Conservation (phyloP, 805 yeast genomes). For the Danielozyma ontarioensis region DNA sequence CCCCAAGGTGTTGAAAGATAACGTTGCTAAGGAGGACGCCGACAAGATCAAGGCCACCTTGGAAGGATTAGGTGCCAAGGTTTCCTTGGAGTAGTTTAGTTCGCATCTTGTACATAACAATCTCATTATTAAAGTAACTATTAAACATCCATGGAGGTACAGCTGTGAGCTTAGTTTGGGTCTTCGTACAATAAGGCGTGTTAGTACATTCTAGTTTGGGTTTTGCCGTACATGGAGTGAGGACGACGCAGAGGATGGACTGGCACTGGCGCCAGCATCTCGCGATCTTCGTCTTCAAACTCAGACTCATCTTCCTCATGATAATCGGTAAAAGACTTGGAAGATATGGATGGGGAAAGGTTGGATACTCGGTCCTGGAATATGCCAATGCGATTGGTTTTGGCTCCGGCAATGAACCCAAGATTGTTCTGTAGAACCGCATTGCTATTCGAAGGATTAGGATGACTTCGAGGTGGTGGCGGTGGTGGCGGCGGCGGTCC, state of each 20-base stretch:
- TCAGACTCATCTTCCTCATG: slow-evolving; percentile 7
- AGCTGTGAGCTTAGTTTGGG: no score
- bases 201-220: no score
- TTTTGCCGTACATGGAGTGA: background rate
- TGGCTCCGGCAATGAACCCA: background rate
- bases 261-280: background rate
- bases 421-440: background rate
- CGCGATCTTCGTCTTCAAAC: slow-evolving; percentile 7
- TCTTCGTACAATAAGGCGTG: no score
- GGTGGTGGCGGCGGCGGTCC: background rate
- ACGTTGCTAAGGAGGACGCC: slow-evolving; percentile 95
- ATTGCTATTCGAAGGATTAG: background rate
- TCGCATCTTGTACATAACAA: slow-evolving; percentile 11
- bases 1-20: slow-evolving; percentile 93
- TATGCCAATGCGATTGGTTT: slow-evolving; percentile 3
- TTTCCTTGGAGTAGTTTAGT: slow-evolving; percentile 66
- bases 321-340: slow-evolving; percentile 5
- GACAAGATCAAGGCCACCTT: slow-evolving; percentile 90
- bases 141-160: no score
- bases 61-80: slow-evolving; percentile 94
- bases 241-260: background rate
- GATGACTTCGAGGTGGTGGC: background rate
- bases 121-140: no score
- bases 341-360: slow-evolving; percentile 9
- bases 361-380: slow-evolving; percentile 7